Evolutionary conservation across 2,329 filamentous ascomycete genomes (phyloP), one percentile per base, ranked within the genome.

Genomic region (Aspergillus neotritici): DNA sequence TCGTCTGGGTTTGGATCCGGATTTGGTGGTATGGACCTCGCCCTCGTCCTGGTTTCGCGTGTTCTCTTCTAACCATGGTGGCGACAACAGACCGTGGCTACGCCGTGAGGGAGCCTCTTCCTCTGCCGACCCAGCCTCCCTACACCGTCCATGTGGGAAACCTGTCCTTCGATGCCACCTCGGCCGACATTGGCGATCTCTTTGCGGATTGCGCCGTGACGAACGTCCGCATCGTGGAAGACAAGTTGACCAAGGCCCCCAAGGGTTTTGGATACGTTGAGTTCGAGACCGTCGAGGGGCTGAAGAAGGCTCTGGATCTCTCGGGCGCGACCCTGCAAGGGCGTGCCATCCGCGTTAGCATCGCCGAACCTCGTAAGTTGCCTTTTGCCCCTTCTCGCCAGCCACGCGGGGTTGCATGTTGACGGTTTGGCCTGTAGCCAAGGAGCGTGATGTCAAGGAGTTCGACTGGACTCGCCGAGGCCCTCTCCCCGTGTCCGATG

Each of bases 201-300:
- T 94, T 98, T 63, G 72, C 76, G 40, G 87, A 78, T 44, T 96
- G 91, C 67, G 79, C 88, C 52, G 84, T 96, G 57, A 86, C 86
- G 54, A 96, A 82, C 64, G 88, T 98, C 54, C 87, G 93, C 60
- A 89, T 98, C 59, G 94, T 98, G 52, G 91, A 96, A 73, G 94
- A 98, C 70, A 93, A 91, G 64, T 78, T 95, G 66, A 86, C 93
- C 64, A 82, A 85, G 68, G 89, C 90, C 62, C 93, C 93, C 53
- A 98, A 98, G 76, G 93, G 93, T 37, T 98, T 98, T 61, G 93
- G 91, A 49, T 98, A 98, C 66, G 91, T 94, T 53, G 93, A 98
- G 68, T 98, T 98, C 61, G 82, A 77, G 54, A 84, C 82, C 40
- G 73, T 93, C 34, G 91, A 97, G 38, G 91, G 91, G 47, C 75